These are phyloP conservation scores for Pelargonium australe DNA, from an alignment of 441 rosid species.

Conservation along the genomic window DNA sequence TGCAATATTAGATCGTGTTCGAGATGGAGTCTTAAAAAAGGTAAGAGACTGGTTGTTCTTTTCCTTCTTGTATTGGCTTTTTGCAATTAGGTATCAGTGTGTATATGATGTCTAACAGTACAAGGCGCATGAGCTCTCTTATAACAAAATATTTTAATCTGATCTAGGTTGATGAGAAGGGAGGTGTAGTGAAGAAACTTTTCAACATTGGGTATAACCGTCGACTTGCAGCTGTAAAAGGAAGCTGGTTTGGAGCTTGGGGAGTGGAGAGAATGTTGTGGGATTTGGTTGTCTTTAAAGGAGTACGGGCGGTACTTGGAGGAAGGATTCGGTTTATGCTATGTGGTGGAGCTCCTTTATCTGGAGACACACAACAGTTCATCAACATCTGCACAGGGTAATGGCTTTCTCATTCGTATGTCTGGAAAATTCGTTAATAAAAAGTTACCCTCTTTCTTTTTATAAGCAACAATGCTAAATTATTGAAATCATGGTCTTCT, in stretches of 20 bases:
- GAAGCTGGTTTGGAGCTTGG: constrained; percentile 98
- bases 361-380: constrained; percentile 78
- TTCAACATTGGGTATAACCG: constrained; percentile 69
- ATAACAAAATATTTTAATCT: constrained; percentile 12
- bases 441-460: neutral
- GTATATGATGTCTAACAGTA: constrained; percentile 6
- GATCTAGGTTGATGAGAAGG: constrained; percentile 69
- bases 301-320: constrained; percentile 66
- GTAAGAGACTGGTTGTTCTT: constrained; percentile 24
- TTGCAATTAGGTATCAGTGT: constrained; percentile 1
- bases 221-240: constrained; percentile 65
- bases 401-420: constrained; percentile 17
- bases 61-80: constrained; percentile 8
- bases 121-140: constrained; percentile 9
- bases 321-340: constrained; percentile 68
- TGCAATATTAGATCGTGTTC: constrained; percentile 76
- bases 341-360: constrained; percentile 93
- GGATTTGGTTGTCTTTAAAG: constrained; percentile 63
- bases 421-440: neutral
- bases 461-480: neutral
- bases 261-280: constrained; percentile 68
- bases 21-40: constrained; percentile 81
- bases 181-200: constrained; percentile 61
- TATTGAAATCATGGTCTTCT: neutral
- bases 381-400: constrained; percentile 96